Percentiles rank a stretch among this genome's conserved stretches.
Conservation (phyloP, 2,329 filamentous ascomycete species). For the Hypoxylon sp. region DNA sequence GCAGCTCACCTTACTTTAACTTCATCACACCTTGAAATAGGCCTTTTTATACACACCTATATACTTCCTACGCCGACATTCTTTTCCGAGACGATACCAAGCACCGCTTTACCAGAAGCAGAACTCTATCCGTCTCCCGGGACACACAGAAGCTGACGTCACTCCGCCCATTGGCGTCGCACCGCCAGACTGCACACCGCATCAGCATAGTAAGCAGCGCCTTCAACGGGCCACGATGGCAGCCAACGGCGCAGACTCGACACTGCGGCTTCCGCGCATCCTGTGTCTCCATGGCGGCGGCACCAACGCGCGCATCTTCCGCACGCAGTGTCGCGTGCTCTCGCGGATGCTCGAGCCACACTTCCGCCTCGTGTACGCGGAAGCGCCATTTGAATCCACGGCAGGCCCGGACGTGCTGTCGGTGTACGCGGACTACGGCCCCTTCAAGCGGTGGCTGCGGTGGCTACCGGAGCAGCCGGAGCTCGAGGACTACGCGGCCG, state of each 20-base stretch:
- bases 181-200: neutral
- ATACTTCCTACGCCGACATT: too few relatives aligned
- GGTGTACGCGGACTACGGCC: slow-evolving; percentile 76
- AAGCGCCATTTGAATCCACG: slow-evolving; percentile 75
- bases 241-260: slow-evolving; percentile 34
- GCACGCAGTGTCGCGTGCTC: slow-evolving; percentile 74
- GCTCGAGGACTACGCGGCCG: slow-evolving; percentile 63
- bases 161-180: neutral
- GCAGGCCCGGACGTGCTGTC: slow-evolving; percentile 74
- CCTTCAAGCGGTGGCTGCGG: slow-evolving; percentile 74
- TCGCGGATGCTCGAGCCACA: slow-evolving; percentile 62
- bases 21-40: slow-evolving; percentile 4
- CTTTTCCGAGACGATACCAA: neutral
- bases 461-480: slow-evolving; percentile 71
- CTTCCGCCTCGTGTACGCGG: slow-evolving; percentile 81
- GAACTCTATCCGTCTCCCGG: neutral
- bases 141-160: neutral
- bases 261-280: slow-evolving; percentile 71
- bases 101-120: neutral
- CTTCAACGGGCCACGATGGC: slow-evolving; percentile 19
- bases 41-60: neutral
- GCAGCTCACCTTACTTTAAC: slow-evolving; percentile 8
- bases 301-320: slow-evolving; percentile 79
- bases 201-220: slow-evolving; percentile 15
- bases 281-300: slow-evolving; percentile 88